Evolutionary conservation across 306 rosid genomes (phyloP).

Genomic region (Boehmeria nivea): DNA sequence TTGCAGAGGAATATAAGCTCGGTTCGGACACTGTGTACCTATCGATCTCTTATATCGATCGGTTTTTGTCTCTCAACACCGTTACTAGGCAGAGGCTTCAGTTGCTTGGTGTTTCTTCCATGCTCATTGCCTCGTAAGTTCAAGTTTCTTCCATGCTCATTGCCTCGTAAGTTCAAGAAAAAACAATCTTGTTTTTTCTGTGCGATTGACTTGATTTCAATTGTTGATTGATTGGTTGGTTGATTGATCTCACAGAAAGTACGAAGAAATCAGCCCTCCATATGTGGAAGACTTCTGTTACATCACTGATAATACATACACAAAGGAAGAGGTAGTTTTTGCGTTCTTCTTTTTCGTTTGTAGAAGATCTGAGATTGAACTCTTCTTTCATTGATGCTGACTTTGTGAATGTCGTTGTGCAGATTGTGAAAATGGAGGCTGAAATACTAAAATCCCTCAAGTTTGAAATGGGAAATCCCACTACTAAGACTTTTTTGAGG

Average conservation of each 20-base stretch:
- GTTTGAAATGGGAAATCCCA: constrained; percentile 88
- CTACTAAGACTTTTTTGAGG: constrained; percentile 72
- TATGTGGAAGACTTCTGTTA: constrained; percentile 69
- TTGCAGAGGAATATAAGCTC: constrained; percentile 79
- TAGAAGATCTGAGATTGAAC: not conserved
- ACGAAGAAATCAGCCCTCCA: constrained; percentile 84
- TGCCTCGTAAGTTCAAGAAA: too few relatives aligned
- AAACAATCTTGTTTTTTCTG: too few relatives aligned
- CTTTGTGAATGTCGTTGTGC: not conserved
- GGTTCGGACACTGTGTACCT: constrained; percentile 70
- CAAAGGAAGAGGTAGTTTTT: constrained; percentile 57
- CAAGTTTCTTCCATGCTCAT: too few relatives aligned
- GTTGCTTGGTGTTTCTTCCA: constrained; percentile 66
- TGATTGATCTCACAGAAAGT: constrained; percentile 44
- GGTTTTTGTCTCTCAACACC: constrained; percentile 42
- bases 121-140: constrained; percentile 86
- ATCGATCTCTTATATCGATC: constrained; percentile 56
- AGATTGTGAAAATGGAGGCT: constrained; percentile 85
- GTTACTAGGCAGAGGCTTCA: constrained; percentile 55
- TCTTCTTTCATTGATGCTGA: not conserved
- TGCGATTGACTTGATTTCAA: too few relatives aligned
- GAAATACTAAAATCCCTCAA: constrained; percentile 61
- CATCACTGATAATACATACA: constrained; percentile 71
- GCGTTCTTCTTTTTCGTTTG: not conserved
- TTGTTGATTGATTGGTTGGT: not conserved